These are phyloP conservation scores for Kluyveromyces dobzhanskii DNA, from an alignment of 805 yeast species.

Conservation along the genomic window DNA sequence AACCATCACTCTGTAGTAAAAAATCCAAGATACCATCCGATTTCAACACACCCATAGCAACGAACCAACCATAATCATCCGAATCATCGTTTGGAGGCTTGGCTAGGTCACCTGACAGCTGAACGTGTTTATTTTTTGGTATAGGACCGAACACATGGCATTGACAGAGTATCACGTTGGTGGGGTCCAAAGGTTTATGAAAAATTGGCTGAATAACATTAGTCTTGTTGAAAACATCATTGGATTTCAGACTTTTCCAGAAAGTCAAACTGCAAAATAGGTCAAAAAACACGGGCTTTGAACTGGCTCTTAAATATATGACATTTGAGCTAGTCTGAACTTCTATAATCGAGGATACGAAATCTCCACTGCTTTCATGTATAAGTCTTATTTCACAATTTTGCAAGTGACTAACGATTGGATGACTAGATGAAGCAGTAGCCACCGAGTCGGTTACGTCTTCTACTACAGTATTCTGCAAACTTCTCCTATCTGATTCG, in stretches of 20 bases:
- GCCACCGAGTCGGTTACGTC: not conserved
- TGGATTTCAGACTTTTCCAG: conserved; percentile 49
- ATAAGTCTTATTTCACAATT: conserved; percentile 17
- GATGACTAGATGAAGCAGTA: conserved; percentile 3
- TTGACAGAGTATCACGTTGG: conserved; percentile 47
- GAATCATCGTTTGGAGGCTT: conserved; percentile 7
- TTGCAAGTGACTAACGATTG: conserved; percentile 20
- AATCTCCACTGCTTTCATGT: conserved; percentile 4
- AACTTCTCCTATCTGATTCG: conserved; percentile 4
- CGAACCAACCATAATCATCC: conserved; percentile 58
- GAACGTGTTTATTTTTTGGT: conserved; percentile 26
- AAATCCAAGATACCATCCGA: conserved; percentile 56
- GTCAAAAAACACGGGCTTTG: conserved; percentile 29
- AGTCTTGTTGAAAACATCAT: conserved; percentile 47
- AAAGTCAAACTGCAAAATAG: conserved; percentile 40
- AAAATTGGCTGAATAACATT: conserved; percentile 27
- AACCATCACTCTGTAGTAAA: conserved; percentile 56
- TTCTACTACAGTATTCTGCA: conserved; percentile 1
- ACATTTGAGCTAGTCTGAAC: conserved; percentile 9
- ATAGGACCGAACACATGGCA: conserved; percentile 60
- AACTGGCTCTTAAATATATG: conserved; percentile 15
- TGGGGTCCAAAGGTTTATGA: conserved; percentile 14
- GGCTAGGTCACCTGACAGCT: conserved; percentile 2
- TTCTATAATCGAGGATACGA: conserved; percentile 12
- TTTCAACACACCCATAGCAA: conserved; percentile 60